phyloP scores from a whole-genome alignment of 768 basidiomycete genomes.

The Boletus sp. region DNA sequence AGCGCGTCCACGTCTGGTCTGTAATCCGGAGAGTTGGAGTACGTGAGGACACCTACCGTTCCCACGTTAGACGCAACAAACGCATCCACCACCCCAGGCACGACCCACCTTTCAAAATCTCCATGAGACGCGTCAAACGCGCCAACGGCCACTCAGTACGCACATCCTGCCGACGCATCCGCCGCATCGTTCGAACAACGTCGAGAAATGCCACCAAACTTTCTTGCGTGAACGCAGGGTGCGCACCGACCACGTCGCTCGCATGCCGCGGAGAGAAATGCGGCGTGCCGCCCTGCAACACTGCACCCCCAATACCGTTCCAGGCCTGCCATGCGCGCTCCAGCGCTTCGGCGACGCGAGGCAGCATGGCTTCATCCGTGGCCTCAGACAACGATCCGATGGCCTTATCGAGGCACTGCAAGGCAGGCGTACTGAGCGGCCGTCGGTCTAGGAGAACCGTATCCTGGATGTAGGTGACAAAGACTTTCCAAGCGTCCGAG shows the following conservation, averaged over 20 bases:
- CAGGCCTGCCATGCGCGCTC: conserved; percentile 71
- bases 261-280: conserved; percentile 10
- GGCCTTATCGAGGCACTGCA: conserved; percentile 81
- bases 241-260: conserved; percentile 3
- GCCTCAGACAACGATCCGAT: conserved; percentile 54
- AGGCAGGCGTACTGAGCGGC: conserved; percentile 73
- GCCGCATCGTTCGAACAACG: conserved; percentile 60
- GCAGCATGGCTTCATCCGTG: conserved; percentile 30
- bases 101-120: conserved; percentile 67
- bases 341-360: conserved; percentile 47
- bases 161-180: conserved; percentile 46
- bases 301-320: conserved; percentile 58
- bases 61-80: not conserved
- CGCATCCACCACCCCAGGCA: not conserved
- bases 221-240: conserved; percentile 53
- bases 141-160: conserved; percentile 62
- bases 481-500: conserved; percentile 66
- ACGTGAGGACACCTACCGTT: conserved; percentile 66
- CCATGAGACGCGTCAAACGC: conserved; percentile 66
- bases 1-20: conserved; percentile 83
- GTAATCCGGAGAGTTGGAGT: conserved; percentile 80
- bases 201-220: conserved; percentile 80
- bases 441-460: conserved; percentile 68
- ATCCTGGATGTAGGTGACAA: conserved; percentile 70
- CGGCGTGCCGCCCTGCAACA: conserved; percentile 34